These are phyloP conservation scores for Eimeria nieschulzi DNA, from an alignment of 169 alveolate species.

Conservation along the genomic window DNA sequence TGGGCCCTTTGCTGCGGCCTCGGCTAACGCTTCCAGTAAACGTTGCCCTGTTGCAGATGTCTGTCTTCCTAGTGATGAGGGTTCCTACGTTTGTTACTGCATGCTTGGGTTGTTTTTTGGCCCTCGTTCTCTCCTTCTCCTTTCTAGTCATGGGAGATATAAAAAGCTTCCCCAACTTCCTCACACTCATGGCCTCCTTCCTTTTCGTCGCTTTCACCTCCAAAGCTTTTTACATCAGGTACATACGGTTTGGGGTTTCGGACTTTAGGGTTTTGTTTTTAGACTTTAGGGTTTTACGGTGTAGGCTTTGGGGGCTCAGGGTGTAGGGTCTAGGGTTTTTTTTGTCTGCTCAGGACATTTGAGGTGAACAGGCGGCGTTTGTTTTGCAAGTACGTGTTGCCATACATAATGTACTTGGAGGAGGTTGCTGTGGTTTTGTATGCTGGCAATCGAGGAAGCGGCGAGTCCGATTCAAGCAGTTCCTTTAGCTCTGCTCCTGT, in stretches of 20 bases:
- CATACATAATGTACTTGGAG: slow-evolving; percentile 80
- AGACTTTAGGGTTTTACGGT: slow-evolving; percentile 10
- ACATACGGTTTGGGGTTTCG: neutral
- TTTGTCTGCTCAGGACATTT: slow-evolving; percentile 65
- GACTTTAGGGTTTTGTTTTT: neutral
- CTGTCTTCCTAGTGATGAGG: neutral
- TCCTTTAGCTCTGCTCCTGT: neutral
- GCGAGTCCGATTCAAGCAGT: slow-evolving; percentile 3
- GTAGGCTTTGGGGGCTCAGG: neutral
- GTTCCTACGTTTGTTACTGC: neutral
- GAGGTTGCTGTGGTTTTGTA: slow-evolving; percentile 76
- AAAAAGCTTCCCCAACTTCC: neutral
- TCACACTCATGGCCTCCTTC: neutral
- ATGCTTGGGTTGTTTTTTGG: neutral
- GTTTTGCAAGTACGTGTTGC: slow-evolving; percentile 82
- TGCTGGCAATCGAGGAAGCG: slow-evolving; percentile 12
- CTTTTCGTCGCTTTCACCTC: slow-evolving; percentile 7
- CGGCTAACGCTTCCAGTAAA: neutral
- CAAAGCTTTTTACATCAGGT: slow-evolving; percentile 11
- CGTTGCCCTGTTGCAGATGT: slow-evolving; percentile 3
- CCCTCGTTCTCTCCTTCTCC: neutral
- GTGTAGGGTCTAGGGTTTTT: neutral
- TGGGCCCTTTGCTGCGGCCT: neutral
- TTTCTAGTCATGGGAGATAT: neutral
- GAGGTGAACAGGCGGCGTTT: slow-evolving; percentile 81